These are phyloP conservation scores for Myxozyma melibiosi DNA, from an alignment of 805 yeast genomes.

Conservation along the genomic window DNA sequence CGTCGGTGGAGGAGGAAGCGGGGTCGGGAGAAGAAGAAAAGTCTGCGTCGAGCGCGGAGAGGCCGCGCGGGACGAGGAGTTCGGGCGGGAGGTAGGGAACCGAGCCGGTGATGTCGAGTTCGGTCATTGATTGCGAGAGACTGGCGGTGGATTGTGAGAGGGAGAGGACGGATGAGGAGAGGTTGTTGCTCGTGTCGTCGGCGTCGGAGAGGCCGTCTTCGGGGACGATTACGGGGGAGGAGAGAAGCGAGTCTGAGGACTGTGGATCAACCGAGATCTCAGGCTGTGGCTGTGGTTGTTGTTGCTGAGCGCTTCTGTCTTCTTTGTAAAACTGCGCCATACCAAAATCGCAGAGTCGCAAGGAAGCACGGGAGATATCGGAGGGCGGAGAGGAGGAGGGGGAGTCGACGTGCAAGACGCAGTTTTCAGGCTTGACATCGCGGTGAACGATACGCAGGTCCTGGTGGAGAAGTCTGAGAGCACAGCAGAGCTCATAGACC, in stretches of 20 bases:
- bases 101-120: slow-evolving; percentile 59
- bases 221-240: background rate
- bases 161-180: background rate
- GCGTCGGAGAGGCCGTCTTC: background rate
- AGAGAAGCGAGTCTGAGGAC: background rate
- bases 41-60: slow-evolving; percentile 41
- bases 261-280: too few species aligned
- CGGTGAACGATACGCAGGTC: slow-evolving; percentile 71
- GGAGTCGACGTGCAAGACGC: slow-evolving; percentile 55
- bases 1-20: slow-evolving; percentile 53
- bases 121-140: slow-evolving; percentile 15
- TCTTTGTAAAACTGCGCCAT: slow-evolving; percentile 53
- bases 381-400: background rate
- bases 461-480: slow-evolving; percentile 65
- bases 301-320: background rate
- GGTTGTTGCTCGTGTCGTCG: background rate
- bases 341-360: slow-evolving; percentile 86
- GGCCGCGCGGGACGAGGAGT: slow-evolving; percentile 60
- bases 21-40: slow-evolving; percentile 51
- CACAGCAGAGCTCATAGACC: slow-evolving; percentile 56
- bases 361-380: slow-evolving; percentile 25
- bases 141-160: background rate
- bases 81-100: slow-evolving; percentile 94
- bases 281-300: background rate
- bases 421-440: slow-evolving; percentile 80